phyloP scores from a whole-genome alignment of 192 early-diverging fungal genomes.

The Coemansia sp. region DNA sequence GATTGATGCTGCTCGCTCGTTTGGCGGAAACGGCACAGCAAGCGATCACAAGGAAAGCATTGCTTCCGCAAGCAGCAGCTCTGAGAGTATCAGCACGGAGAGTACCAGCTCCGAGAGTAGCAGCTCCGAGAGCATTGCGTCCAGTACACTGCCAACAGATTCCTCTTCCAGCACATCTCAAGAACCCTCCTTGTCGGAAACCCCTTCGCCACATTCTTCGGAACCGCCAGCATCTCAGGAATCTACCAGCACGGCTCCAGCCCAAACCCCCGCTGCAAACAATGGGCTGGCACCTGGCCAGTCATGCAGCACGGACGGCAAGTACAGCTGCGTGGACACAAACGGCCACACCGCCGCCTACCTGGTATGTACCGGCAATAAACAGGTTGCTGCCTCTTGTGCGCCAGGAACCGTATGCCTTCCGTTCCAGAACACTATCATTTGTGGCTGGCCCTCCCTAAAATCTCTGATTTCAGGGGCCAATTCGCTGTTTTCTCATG shows the following conservation, averaged over 20 bases:
- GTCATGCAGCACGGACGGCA: neutral
- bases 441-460: conserved; percentile 6
- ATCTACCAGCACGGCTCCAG: neutral
- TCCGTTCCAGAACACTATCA: conserved; percentile 2
- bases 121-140: neutral
- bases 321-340: neutral
- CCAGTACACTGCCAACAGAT: neutral
- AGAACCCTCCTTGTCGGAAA: neutral
- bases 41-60: neutral
- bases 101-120: no score
- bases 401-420: conserved; percentile 1
- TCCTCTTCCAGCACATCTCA: neutral
- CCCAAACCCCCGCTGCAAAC: neutral
- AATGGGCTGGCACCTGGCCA: neutral
- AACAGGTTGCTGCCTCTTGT: neutral
- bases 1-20: conserved; percentile 26
- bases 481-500: conserved; percentile 4
- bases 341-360: conserved; percentile 3
- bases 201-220: neutral
- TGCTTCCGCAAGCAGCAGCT: neutral
- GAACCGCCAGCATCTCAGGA: neutral
- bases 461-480: neutral
- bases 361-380: neutral
- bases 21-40: neutral
- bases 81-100: neutral